Base-by-base conservation (phyloP, 306 rosid species). In the Cajanus cajan region DNA sequence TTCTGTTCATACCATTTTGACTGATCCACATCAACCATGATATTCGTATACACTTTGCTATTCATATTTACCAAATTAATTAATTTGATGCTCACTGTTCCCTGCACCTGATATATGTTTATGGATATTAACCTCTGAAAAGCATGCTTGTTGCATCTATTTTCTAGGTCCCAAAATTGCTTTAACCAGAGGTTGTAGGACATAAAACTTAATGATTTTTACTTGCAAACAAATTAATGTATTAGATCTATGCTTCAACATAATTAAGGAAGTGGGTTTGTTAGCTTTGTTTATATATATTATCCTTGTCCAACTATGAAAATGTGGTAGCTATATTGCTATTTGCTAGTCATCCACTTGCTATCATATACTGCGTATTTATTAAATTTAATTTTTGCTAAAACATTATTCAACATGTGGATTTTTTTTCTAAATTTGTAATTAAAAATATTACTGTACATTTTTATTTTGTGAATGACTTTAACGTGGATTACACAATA, bases 221-320 rank as follows among this genome's bases (percentile, higher is more conserved):
- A 40, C 51, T 40, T 41, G 68, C 40, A 22, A 65, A 52, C 51
- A 52, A 54, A n/a, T n/a, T n/a, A n/a, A 61, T 44, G 47, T 36
- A 10, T 52, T 48, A n/a, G n/a, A 25, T 34, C 62, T 69, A 75
- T 36, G 40, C 14, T 34, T 36, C 10, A 21, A 3, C 44, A 59
- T 79, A 36, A 25, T 61, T 62, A 64, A 39, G 34, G 14, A 50
- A 54, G 79, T 64, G 79, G 79, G 31, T 82, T 71, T 77, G 71
- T 71, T 82, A 33, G 63, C 15, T 44, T 31, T 51, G 34, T 66
- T 37, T 36, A 24, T 43, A 70, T 8, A 57, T 65, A 34, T 74
- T 39, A 67, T 74, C 76, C 64, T 67, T 39, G 57, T 74, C 76
- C 55, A 13, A 52, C 18, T 22, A 44, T 4, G 51, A 61, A 44